Base-by-base conservation (phyloP, 2,329 filamentous ascomycete genomes). In the Epicoccum sorghinum region DNA sequence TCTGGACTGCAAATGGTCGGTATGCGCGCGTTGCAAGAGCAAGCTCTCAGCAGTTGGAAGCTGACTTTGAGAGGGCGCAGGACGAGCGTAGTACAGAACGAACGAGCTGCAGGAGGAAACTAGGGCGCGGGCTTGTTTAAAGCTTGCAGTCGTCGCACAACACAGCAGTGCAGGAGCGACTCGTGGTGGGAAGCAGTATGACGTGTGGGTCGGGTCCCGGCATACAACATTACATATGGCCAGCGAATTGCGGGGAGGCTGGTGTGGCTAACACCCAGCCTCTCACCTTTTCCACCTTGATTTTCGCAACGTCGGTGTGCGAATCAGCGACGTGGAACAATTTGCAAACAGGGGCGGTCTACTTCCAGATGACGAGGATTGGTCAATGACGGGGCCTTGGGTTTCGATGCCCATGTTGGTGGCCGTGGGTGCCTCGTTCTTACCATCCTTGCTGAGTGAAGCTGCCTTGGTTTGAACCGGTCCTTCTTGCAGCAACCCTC, bases 101-200 rank as follows among this genome's bases (percentile, higher is more conserved):
- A 18, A 48, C 53, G 41, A 37, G 24, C 25, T 43, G 47, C 47
- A 40, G 23, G 33, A 42, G 32, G 38, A 22, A 24, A 48, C 43
- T 38, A 44, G 48, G 43, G 51, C 51, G 53, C 53, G 47, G 47
- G 39, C 44, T 39, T 38, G 40, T 41, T 24, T 33, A 36, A 32
- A 52, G 32, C 47, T 14, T 44, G 47, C 44, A 47, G 39, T 44
- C 48, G 33, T 37, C 25, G 53, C 40, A 56, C 48, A 56, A 56
- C 53, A 39, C 48, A 56, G 39, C 53, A 52, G 47, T 47, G 52
- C 52, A 55, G 47, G 46, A 47, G 41, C 52, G 40, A 48, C 44
- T 56, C 44, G 53, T 47, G 27, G 32, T 56, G 43, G 40, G 14
- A 43, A 37, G 45, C 44, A 49, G 38, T 23, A 46, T 56, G 53